phyloP scores from a whole-genome alignment of 2,329 filamentous ascomycete species.

The Hypomyces rosellus region DNA sequence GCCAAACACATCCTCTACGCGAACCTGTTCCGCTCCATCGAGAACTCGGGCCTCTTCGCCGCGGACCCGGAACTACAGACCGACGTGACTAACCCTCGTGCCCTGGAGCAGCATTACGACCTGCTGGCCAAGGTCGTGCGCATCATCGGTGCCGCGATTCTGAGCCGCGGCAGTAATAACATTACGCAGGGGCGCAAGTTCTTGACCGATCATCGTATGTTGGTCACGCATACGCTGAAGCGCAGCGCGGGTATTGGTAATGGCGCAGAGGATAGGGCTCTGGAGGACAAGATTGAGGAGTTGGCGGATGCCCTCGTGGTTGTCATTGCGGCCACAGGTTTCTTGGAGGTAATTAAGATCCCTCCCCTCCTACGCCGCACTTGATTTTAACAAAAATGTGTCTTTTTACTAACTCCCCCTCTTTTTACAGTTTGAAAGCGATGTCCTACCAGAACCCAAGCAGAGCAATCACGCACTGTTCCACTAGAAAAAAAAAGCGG shows the following conservation, averaged over 20 bases:
- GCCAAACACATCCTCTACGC: conserved; percentile 83
- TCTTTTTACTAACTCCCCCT: neutral
- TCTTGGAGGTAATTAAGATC: conserved; percentile 73
- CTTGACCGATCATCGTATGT: conserved; percentile 71
- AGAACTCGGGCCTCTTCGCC: conserved; percentile 76
- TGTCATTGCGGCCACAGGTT: conserved; percentile 74
- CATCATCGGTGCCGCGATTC: conserved; percentile 73
- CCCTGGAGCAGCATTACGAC: conserved; percentile 75
- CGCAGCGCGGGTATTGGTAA: conserved; percentile 71
- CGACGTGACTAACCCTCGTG: conserved; percentile 61
- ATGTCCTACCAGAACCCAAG: conserved; percentile 27
- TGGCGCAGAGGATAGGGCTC: conserved; percentile 29
- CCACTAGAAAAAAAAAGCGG: conserved; percentile 18
- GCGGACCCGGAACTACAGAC: conserved; percentile 90
- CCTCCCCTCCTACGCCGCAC: neutral
- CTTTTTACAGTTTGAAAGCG: conserved; percentile 34
- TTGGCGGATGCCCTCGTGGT: conserved; percentile 81
- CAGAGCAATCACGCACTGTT: conserved; percentile 32
- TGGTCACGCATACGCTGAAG: conserved; percentile 87
- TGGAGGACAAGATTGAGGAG: conserved; percentile 62
- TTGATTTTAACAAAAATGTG: neutral
- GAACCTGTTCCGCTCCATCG: conserved; percentile 76
- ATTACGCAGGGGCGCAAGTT: conserved; percentile 74
- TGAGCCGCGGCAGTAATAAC: conserved; percentile 78
- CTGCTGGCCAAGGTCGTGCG: conserved; percentile 75